Evolutionary conservation across 495 filamentous ascomycete species (phyloP), one percentile per base, ranked within the genome.

Genomic region (Penicillium fimorum): DNA sequence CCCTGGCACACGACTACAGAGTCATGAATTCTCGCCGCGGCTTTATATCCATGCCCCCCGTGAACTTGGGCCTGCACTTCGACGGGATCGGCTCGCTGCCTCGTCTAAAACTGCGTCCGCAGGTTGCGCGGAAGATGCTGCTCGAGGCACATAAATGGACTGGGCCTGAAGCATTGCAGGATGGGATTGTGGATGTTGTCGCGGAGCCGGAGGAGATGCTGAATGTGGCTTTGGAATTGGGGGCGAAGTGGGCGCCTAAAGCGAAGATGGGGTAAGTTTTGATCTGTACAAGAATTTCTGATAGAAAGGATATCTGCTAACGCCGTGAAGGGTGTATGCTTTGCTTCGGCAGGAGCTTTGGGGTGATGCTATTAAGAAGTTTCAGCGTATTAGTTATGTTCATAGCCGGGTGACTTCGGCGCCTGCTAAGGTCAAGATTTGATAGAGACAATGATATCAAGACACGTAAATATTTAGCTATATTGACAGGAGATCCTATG

Each of bases 91-190:
- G 79, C 22, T 50, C 69, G 2, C 60, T 82, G 9, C 77, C 76
- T 10, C 70, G 78, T 0, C 61, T 79, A 1, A 82, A 82, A 56
- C 65, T 82, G 11, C 69, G 64, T 0, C 74, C 77, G 40, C 70
- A 76, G 22, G 58, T 82, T 22, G 76, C 79, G 22, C 64, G 76
- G 3, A 78, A 80, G 57, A 79, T 82, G 76, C 60, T 82, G 1
- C 61, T 81, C 5, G 77, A 81, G 59, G 78, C 76, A 8, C 72
- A 82, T 52, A 70, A 57, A 46, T 82, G 77, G 77, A 82, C 79
- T 4, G 77, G 73, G 0, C 63, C 71, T 47, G 72, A 79, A 58
- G 78, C 79, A 10, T 42, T 79, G 29, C 63, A 69, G 43, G 79
- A 81, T 62, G 78, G 76, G 0, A 71, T 82, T 59, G 77, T 82